Base-by-base conservation (phyloP, 2,329 filamentous ascomycete species). In the Lachnellula willkommii region DNA sequence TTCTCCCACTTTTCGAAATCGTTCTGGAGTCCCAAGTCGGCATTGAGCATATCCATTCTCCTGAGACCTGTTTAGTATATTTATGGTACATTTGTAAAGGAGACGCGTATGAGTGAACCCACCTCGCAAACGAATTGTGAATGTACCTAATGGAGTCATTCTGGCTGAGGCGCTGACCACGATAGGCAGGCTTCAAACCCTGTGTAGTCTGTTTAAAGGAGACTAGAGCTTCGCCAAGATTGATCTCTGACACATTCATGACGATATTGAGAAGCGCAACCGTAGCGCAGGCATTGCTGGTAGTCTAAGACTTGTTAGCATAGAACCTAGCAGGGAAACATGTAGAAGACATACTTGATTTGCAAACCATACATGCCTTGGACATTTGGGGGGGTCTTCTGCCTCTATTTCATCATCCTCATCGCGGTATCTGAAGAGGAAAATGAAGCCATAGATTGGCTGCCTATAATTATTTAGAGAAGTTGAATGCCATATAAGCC, bases 261-360 rank as follows among this genome's bases (percentile, higher is more conserved):
- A 96, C 76, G 58, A 96, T 95, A 66, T 97, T 97, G 64, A 96
- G 80, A 62, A 97, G 77, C 3, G 94, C 91, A 47, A 96, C 83
- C n/a, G 90, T 94, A 20, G 90, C 94, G 72, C 94, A 99, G 26
- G 90, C 87, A 71, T 95, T 95, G 54, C 82, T 79, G 0, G 84
- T 87, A 1, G 89, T 90, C 86, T 93, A 28, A 28, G 5, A 37
- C 26, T 35, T 5, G 35, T 52, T 17, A 50, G 47, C 17, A 53
- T 12, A n/a, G 46, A 3, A 5, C 40, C 48, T 42, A 15, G 26
- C 17, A 11, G 24, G 45, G 55, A 42, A 59, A 28, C 32, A 35
- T 2, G 22, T 17, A 26, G n/a, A 47, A 28, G 24, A 65, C 74
- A 20, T 68, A 89, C 87, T 74, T 95, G 93, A 66, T 96, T 96